phyloP scores from a whole-genome alignment of 2,329 filamentous ascomycete species.

The Mariannaea elegans region DNA sequence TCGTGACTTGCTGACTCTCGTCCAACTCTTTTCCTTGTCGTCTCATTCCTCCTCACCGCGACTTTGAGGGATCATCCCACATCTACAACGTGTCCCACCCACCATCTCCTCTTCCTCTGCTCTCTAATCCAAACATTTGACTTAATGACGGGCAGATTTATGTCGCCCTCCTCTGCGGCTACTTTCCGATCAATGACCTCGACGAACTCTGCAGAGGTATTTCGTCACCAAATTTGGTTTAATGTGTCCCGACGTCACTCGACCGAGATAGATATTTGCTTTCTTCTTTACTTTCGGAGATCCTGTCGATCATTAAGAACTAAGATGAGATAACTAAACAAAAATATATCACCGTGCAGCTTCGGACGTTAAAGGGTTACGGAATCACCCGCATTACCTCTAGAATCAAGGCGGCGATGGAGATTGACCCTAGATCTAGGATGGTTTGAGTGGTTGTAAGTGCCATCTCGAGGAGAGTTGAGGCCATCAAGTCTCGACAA shows the following conservation, averaged over 20 bases:
- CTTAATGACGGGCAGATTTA: neutral
- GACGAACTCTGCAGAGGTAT: neutral
- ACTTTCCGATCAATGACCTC: neutral
- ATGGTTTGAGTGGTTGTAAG: too few species aligned
- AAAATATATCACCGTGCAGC: constrained; percentile 5
- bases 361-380: neutral
- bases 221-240: neutral
- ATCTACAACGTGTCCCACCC: neutral
- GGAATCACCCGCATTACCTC: neutral
- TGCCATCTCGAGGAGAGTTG: too few species aligned
- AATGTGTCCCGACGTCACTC: constrained; percentile 24
- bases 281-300: constrained; percentile 24
- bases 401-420: too few species aligned
- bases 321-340: constrained; percentile 1
- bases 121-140: neutral
- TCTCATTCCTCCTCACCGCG: constrained; percentile 9
- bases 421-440: too few species aligned
- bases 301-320: constrained; percentile 26
- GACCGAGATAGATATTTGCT: neutral
- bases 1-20: constrained; percentile 15
- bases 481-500: too few species aligned
- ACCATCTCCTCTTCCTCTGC: neutral
- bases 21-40: constrained; percentile 14
- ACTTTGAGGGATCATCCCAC: constrained; percentile 10
- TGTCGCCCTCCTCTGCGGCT: neutral